phyloP scores from a whole-genome alignment of 129 eudicot species.

The Daucus carota region DH1_v3.0 NC_030382.2:51011001-51011500 shows the following conservation, averaged over 20 bases:
- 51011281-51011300: neutral
- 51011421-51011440: conserved; percentile 27
- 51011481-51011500: neutral
- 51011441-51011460: neutral
- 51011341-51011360: conserved; percentile 54
- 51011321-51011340: neutral
- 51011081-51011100: conserved; percentile 78
- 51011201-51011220: conserved; percentile 94
- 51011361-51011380: conserved; percentile 69
- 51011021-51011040: neutral
- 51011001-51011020: neutral
- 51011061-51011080: conserved; percentile 49
- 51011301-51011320: neutral
- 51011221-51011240: conserved; percentile 79
- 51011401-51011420: conserved; percentile 46
- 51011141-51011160: conserved; percentile 96
- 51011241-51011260: neutral
- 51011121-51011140: conserved; percentile 85
- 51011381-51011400: conserved; percentile 63
- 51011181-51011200: conserved; percentile 55
- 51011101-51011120: conserved; percentile 91
- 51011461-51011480: neutral
- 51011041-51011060: neutral
- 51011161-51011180: conserved; percentile 69
- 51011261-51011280: neutral